Base-by-base conservation (phyloP, 768 basidiomycete genomes). In the Amanita exitialis region DNA sequence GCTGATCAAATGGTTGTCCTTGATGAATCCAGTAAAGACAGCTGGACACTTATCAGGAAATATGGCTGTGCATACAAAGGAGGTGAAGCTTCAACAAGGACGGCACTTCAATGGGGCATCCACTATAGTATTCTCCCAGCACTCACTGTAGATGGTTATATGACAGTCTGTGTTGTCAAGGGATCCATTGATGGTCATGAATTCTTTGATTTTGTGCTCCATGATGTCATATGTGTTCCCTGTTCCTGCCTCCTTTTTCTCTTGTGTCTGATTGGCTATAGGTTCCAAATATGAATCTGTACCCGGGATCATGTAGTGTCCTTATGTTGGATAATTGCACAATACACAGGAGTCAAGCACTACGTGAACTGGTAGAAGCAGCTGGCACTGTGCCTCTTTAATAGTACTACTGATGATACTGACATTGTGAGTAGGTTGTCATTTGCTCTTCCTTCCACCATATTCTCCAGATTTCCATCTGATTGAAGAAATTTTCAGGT, bases 391-490 rank as follows among this genome's bases (percentile, higher is more conserved):
- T n/a, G n/a, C n/a, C n/a, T n/a, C n/a, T n/a, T n/a, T n/a, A n/a
- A n/a, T n/a, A n/a, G n/a, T n/a, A n/a, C n/a, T n/a, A n/a, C n/a
- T n/a, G n/a, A 36, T 3, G 54, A 51, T n/a, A n/a, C 49, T 27
- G 10, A 1, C 34, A 37, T 18, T n/a, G n/a, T 3, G 16, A 1
- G 15, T 15, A 58, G 57, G 53, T 25, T 49, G 44, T 28, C 39
- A 54, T 23, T 60, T 65, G 7, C 42, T 64, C 20, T 69, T 61
- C 53, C 58, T 70, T 12, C 66, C 67, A 4, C 58, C 64, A 2
- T 71, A 70, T 51, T 69, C 62, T 2, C 68, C 69, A 6, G 67
- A 71, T 55, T 61, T 59, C 46, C 67, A 60, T 44, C 67, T 64
- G 2, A 70, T 70, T 39, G 65, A 71, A 50, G 59, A 66, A 50